Base-by-base conservation (phyloP, 495 filamentous ascomycete genomes). In the Tuber aestivum region DNA sequence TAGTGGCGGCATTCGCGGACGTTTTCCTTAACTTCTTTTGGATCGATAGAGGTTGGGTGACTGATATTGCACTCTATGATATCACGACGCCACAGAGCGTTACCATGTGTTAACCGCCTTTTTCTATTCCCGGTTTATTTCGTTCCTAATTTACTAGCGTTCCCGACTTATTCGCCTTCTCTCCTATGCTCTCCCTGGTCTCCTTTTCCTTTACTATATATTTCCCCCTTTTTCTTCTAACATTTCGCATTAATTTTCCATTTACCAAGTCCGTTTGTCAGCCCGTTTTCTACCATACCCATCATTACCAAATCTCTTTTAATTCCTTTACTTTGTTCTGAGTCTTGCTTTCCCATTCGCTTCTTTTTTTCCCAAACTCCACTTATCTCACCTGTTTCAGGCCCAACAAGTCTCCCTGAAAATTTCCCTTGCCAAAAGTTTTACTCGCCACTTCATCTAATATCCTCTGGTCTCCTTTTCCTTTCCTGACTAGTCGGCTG, bases 21-120 rank as follows among this genome's bases (percentile, higher is more conserved):
- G 74, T 77, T 21, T 76, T 79, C 23, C 72, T 81, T 56, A 81
- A 74, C 20, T 80, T 71, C 70, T 78, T 76, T 61, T 79, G 74
- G 79, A 71, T 77, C 16, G 72, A 79, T 12, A 70, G 71, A 3
- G 8, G 12, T 0, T 77, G 74, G 74, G 68, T 44, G 23, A 72
- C 79, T 21, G 71, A 79, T 38, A 74, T 81, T 12, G 77, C 74
- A 0, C 32, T 74, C n/a, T 79, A 81, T 56, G 79, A 81, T 42
- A 68, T 45, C 1, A 79, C 74, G 40, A 50, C 79, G 45, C 79
- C 77, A 37, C 77, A 79, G 16, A 79, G 77, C 70, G 72, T 81
- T 27, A 81, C 44, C 0, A 79, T 81, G 77, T 77, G 79, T 69
- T 81, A 74, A 45, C 5, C n/a, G 3, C n/a, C 1, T 27, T 56